phyloP scores from a whole-genome alignment of 2,329 filamentous ascomycete genomes.

The Calonectria naviculata region DNA sequence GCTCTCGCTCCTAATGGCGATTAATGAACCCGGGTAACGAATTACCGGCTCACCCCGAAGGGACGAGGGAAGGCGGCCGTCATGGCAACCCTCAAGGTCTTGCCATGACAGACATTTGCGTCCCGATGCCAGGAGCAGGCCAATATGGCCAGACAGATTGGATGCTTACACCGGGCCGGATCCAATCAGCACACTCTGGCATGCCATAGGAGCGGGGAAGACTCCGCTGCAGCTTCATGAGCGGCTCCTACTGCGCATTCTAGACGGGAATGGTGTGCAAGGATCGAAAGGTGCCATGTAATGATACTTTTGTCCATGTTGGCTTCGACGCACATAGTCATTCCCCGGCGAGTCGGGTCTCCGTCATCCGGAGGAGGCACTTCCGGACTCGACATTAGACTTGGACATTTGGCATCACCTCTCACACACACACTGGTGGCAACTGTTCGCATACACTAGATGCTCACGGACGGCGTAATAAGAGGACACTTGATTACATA shows the following conservation, averaged over 20 bases:
- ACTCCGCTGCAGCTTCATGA: slow-evolving; percentile 13
- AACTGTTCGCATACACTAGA: slow-evolving; percentile 5
- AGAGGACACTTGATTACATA: not conserved
- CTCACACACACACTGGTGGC: not conserved
- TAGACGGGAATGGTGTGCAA: slow-evolving; percentile 18
- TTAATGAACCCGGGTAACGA: not conserved
- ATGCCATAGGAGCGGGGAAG: slow-evolving; percentile 20
- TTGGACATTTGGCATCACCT: not conserved
- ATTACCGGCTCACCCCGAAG: not conserved
- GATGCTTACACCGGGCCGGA: slow-evolving; percentile 22
- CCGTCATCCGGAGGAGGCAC: not conserved
- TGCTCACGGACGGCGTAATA: not conserved
- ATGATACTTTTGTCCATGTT: slow-evolving; percentile 9
- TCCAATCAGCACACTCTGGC: slow-evolving; percentile 22
- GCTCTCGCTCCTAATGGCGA: not conserved
- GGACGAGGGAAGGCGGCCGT: not conserved
- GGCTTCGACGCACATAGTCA: not conserved
- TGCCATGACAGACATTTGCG: slow-evolving; percentile 12
- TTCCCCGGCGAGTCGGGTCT: not conserved
- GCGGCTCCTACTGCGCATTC: slow-evolving; percentile 11
- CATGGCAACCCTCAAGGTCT: not conserved
- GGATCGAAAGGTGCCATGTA: slow-evolving; percentile 14
- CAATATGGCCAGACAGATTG: slow-evolving; percentile 23
- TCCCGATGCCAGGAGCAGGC: slow-evolving; percentile 7
- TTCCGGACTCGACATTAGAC: not conserved